Percentiles rank a stretch among this genome's conserved stretches.
Conservation (phyloP, 495 filamentous ascomycete species). For the Xylaria cubensis region DNA sequence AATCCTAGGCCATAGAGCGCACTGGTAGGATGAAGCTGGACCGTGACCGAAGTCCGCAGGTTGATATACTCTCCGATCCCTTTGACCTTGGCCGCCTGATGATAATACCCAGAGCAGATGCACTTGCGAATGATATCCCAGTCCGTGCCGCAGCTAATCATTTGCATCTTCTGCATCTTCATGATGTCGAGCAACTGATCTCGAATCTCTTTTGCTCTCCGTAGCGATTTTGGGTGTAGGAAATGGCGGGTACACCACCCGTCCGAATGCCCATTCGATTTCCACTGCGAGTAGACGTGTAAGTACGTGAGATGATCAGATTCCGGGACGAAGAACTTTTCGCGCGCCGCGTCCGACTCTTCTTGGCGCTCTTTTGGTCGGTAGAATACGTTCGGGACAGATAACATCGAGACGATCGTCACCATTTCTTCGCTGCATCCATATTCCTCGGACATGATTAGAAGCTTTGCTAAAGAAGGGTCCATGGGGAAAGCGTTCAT, state of each 20-base stretch:
- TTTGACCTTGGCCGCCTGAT: conserved; percentile 97
- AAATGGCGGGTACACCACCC: conserved; percentile 94
- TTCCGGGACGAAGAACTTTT: conserved; percentile 98
- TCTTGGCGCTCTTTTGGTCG: conserved; percentile 97
- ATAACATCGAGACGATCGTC: conserved; percentile 97
- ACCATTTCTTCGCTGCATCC: conserved; percentile 97
- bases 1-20: conserved; percentile 92
- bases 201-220: conserved; percentile 89
- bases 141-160: conserved; percentile 91
- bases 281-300: conserved; percentile 97
- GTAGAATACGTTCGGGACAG: conserved; percentile 95
- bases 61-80: conserved; percentile 98
- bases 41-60: conserved; percentile 88
- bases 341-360: conserved; percentile 93
- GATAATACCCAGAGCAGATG: conserved; percentile 97
- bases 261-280: conserved; percentile 86
- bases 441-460: conserved; percentile 87
- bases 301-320: conserved; percentile 96
- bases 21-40: conserved; percentile 92
- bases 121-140: conserved; percentile 96
- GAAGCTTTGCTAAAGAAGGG: conserved; percentile 88
- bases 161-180: conserved; percentile 87
- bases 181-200: conserved; percentile 95
- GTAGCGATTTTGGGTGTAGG: conserved; percentile 87
- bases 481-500: conserved; percentile 99